Evolutionary conservation across 2,329 filamentous ascomycete species (phyloP).

Genomic region (Botrytis cinerea): DNA sequence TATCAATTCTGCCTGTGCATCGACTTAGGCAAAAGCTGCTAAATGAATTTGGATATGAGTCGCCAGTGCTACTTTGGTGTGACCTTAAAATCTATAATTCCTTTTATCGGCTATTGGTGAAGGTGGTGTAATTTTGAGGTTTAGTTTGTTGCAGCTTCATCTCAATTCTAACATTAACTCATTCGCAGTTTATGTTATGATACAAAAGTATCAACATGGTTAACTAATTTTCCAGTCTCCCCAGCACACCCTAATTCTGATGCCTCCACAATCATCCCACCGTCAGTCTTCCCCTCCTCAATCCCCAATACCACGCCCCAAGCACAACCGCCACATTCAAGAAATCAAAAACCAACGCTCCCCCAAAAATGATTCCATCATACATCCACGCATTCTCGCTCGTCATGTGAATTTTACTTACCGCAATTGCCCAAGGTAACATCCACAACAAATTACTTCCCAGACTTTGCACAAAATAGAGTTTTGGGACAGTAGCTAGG

Average conservation of each 20-base stretch:
- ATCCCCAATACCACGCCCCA: constrained; percentile 28
- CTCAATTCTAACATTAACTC: not conserved
- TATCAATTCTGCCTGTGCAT: not conserved
- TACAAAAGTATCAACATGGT: not conserved
- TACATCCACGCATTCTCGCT: constrained; percentile 64
- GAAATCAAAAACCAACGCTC: constrained; percentile 68
- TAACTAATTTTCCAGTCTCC: not conserved
- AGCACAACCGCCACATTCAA: constrained; percentile 31
- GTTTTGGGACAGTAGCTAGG: constrained; percentile 60
- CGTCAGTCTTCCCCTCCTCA: constrained; percentile 27
- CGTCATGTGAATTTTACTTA: constrained; percentile 51
- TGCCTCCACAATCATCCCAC: not conserved
- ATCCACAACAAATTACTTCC: constrained; percentile 68
- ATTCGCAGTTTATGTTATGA: not conserved
- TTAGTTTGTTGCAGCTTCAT: not conserved
- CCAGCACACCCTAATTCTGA: not conserved
- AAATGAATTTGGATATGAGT: not conserved
- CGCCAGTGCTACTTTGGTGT: not conserved
- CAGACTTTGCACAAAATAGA: constrained; percentile 69
- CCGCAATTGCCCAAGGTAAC: constrained; percentile 69
- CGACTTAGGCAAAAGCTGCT: not conserved
- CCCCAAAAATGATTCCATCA: constrained; percentile 66
- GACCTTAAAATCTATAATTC: not conserved
- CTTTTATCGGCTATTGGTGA: not conserved
- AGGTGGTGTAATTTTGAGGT: not conserved